Percentiles rank a stretch among this genome's conserved stretches.
phyloP scores from a whole-genome alignment of 495 filamentous ascomycete species.

The Tuber microsphaerosporum region DNA sequence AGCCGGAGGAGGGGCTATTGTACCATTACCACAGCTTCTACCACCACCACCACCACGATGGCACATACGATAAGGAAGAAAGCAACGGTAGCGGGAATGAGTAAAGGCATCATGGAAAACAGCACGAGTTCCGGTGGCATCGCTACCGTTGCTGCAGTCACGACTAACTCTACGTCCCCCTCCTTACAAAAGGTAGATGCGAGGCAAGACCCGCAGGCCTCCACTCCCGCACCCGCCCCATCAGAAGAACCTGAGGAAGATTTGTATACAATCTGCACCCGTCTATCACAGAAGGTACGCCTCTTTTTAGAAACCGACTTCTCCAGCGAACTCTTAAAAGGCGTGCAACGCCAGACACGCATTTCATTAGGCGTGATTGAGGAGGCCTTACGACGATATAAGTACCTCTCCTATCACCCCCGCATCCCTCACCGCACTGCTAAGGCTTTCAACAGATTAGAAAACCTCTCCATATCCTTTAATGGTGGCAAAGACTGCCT shows the following conservation, averaged over 20 bases:
- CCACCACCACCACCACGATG: neutral
- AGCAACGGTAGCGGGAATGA: neutral
- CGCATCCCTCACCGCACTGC: constrained; percentile 4
- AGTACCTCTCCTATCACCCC: constrained; percentile 45
- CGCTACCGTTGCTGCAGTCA: neutral
- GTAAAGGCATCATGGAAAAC: constrained; percentile 3
- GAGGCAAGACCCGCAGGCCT: neutral
- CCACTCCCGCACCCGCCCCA: neutral
- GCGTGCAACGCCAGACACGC: constrained; percentile 65
- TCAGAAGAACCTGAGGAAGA: neutral
- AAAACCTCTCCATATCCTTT: constrained; percentile 82
- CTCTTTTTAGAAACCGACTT: constrained; percentile 60
- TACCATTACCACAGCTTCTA: neutral
- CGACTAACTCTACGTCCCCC: neutral
- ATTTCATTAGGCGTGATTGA: constrained; percentile 63
- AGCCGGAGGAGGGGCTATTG: neutral
- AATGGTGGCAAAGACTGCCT: constrained; percentile 99
- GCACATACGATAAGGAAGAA: neutral
- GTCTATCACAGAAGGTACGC: constrained; percentile 57
- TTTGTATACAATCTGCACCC: constrained; percentile 49
- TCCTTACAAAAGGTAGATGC: neutral
- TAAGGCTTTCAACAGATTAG: constrained; percentile 48
- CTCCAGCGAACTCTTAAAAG: constrained; percentile 52
- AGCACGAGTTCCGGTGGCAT: neutral
- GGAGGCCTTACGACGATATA: constrained; percentile 63